Percentiles rank a stretch among this genome's conserved stretches.
phyloP scores from a whole-genome alignment of 208 protist species.

The Wallacemonas sp. region DNA sequence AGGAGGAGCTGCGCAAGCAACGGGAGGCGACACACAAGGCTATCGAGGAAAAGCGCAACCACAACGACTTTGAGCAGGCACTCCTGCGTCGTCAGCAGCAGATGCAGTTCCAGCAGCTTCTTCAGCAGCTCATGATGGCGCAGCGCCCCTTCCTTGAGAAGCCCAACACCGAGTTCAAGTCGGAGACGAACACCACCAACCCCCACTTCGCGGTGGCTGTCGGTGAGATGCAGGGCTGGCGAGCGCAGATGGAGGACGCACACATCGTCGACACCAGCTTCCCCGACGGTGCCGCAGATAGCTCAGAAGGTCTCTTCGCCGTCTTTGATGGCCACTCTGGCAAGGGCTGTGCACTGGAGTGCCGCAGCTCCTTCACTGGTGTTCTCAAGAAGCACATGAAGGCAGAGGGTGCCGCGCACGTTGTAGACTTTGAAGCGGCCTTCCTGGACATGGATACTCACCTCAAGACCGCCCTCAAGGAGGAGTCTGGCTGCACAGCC shows the following conservation, averaged over 20 bases:
- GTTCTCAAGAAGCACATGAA: conserved; percentile 29
- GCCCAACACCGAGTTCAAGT: conserved; percentile 69
- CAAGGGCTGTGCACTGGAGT: conserved; percentile 36
- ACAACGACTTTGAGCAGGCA: conserved; percentile 43
- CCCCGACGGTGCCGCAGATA: conserved; percentile 19
- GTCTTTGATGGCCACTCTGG: conserved; percentile 91
- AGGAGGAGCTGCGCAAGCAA: conserved; percentile 36
- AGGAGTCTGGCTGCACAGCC: conserved; percentile 77
- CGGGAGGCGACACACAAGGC: conserved; percentile 38
- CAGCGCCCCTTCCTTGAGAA: conserved; percentile 55
- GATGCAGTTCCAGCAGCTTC: conserved; percentile 65
- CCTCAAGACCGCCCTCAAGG: conserved; percentile 36
- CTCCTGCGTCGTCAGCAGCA: conserved; percentile 56
- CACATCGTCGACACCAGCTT: conserved; percentile 70
- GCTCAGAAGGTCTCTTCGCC: conserved; percentile 64
- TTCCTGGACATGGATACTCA: conserved; percentile 73
- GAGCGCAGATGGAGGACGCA: conserved; percentile 87
- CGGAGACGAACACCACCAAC: conserved; percentile 41
- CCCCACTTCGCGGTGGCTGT: conserved; percentile 72
- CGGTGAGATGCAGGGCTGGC: conserved; percentile 88
- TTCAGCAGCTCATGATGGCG: conserved; percentile 50
- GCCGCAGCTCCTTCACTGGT: conserved; percentile 32
- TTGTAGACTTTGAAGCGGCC: conserved; percentile 58
- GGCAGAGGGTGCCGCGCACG: conserved; percentile 11
- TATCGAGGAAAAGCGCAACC: conserved; percentile 33